These are phyloP conservation scores for Platismatia glauca DNA, from an alignment of 495 filamentous ascomycete species.

Conservation along the genomic window DNA sequence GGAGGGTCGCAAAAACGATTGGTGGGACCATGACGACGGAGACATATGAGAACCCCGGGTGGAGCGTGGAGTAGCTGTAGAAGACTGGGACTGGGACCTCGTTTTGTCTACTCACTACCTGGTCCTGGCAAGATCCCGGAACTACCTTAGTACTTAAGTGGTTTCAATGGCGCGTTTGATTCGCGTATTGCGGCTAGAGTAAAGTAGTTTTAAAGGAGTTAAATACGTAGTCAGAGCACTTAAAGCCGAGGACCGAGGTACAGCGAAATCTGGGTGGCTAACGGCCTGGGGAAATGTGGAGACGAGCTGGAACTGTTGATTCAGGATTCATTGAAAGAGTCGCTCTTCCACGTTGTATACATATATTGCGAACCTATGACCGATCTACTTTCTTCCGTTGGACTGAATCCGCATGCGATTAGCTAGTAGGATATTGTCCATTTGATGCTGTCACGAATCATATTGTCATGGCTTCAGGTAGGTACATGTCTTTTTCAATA, in stretches of 20 bases:
- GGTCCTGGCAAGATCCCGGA: too few relatives aligned
- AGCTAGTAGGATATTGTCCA: background rate
- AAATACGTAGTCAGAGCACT: too few relatives aligned
- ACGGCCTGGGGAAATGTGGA: background rate
- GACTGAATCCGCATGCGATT: background rate
- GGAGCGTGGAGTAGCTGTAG: background rate
- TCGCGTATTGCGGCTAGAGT: background rate
- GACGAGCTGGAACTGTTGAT: background rate
- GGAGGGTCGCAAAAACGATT: constrained; percentile 56
- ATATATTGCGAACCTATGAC: background rate
- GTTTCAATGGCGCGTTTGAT: background rate
- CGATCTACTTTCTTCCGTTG: background rate
- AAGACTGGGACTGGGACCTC: background rate
- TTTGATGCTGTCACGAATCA: background rate
- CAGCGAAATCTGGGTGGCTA: too few relatives aligned
- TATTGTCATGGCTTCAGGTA: constrained; percentile 11
- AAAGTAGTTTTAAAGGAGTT: too few relatives aligned
- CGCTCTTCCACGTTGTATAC: background rate
- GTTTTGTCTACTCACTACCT: too few relatives aligned
- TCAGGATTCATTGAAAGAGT: background rate
- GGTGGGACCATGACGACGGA: constrained; percentile 36
- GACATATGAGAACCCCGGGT: background rate
- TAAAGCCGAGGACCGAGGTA: too few relatives aligned
- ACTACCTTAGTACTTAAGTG: too few relatives aligned
- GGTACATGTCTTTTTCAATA: background rate